Evolutionary conservation across 2,329 filamentous ascomycete genomes (phyloP).

Genomic region (Fusarium sp.): DNA sequence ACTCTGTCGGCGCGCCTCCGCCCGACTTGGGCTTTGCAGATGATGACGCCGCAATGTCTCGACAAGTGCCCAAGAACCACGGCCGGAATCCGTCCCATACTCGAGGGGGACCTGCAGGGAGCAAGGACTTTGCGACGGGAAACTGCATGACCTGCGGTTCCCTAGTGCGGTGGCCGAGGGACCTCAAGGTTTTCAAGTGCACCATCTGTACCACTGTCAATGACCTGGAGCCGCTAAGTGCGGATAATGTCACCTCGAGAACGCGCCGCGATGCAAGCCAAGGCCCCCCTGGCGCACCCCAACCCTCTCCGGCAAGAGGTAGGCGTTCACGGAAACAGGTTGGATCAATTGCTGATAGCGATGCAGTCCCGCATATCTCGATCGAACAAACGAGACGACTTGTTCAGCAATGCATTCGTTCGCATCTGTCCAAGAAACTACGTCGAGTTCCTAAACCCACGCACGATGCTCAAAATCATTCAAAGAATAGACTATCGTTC

Average conservation of each 20-base stretch:
- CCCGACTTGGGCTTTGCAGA: conserved; percentile 48
- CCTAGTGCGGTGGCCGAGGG: conserved; percentile 81
- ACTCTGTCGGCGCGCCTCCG: conserved; percentile 50
- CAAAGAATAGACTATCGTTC: conserved; percentile 34
- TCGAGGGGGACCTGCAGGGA: conserved; percentile 50
- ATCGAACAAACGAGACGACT: conserved; percentile 50
- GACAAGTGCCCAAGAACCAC: conserved; percentile 45
- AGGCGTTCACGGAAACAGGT: background rate
- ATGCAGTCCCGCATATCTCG: conserved; percentile 48
- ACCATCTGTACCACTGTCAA: conserved; percentile 88
- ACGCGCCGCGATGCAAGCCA: conserved; percentile 40
- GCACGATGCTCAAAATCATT: conserved; percentile 22
- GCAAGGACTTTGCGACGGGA: conserved; percentile 74
- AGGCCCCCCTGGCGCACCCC: conserved; percentile 15
- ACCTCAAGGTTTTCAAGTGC: conserved; percentile 81
- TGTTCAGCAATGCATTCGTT: conserved; percentile 49
- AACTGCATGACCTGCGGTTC: conserved; percentile 90
- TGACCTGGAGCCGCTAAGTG: conserved; percentile 65
- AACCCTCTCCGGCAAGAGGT: conserved; percentile 32
- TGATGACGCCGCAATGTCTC: conserved; percentile 46
- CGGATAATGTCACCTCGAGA: conserved; percentile 34
- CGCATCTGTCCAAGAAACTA: conserved; percentile 47
- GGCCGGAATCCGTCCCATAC: conserved; percentile 36
- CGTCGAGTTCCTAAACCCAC: conserved; percentile 23
- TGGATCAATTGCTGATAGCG: conserved; percentile 17